Base-by-base conservation (phyloP, 495 filamentous ascomycete genomes). In the Penicillium verhagenii region DNA sequence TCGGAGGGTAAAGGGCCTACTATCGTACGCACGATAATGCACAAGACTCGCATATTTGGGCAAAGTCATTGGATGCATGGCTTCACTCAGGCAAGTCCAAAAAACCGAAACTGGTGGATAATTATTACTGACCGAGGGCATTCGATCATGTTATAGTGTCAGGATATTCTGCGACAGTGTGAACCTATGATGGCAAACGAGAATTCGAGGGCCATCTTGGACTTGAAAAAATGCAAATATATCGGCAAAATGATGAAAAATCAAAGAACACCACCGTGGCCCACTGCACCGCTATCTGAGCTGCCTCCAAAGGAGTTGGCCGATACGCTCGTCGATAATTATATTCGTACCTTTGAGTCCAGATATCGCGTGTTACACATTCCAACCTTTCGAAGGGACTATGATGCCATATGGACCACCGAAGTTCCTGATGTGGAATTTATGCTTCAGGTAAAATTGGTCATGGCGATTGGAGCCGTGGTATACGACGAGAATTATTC, bases 341-440 rank as follows among this genome's bases (percentile, higher is more conserved):
- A 79, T 38, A 68, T 76, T 2, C 72, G 70, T 37, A 60, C 77
- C 5, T 69, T 62, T 8, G 81, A 86, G 49, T 47, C 45, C 0
- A 63, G 82, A 51, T 69, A 84, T 55, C 73, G 83, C 14, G 76
- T 89, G 10, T 43, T 86, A 9, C 83, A 86, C 53, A 61, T 83
- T n/a, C 82, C 83, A 0, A 71, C 72, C 0, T 86, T 90, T 54
- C 75, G 60, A 58, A 60, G 60, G 13, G 64, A 69, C 8, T 75
- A 75, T 43, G 64, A 68, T 7, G 47, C 54, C 14, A 13, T 70
- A 6, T 72, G 67, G 65, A 11, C 13, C 3, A 35, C 33, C 2
- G 33, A 35, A 4, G 25, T 1, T 24, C 70, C 0, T 0, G 58
- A 65, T 19, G 54, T 48, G 4, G 53, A 49, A 0, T 66, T 75